Conservation (phyloP, 129 eudicot species). For the Chrysanthemum makinoi region DNA sequence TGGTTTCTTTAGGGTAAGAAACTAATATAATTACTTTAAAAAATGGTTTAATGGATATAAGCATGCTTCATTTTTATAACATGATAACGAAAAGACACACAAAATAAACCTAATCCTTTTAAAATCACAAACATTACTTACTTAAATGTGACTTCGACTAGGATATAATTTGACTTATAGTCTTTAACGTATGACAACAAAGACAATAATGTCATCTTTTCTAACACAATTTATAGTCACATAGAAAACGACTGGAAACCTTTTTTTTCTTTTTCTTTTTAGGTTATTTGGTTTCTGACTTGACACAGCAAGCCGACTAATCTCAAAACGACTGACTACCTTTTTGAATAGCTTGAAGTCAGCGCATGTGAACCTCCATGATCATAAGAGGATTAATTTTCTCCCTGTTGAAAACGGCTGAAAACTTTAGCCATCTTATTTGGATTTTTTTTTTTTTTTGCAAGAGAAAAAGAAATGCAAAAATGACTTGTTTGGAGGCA, state of each 20-base stretch:
- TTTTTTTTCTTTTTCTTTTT: too few relatives aligned
- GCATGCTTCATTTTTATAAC: constrained; percentile 10
- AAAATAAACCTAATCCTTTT: constrained; percentile 13
- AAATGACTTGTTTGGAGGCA: constrained; percentile 8
- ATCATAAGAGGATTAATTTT: too few relatives aligned
- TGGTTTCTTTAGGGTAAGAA: neutral
- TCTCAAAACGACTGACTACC: too few relatives aligned
- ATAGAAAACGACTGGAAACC: too few relatives aligned
- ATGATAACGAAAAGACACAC: neutral
- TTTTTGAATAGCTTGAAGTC: too few relatives aligned
- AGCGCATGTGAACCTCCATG: too few relatives aligned
- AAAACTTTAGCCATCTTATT: too few relatives aligned
- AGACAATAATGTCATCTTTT: constrained; percentile 5
- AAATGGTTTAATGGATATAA: constrained; percentile 20
- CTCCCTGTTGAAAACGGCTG: too few relatives aligned
- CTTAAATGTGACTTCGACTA: neutral
- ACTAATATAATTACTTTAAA: constrained; percentile 4
- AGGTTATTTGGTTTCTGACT: too few relatives aligned
- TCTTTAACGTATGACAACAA: constrained; percentile 18
- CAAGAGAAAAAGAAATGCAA: neutral
- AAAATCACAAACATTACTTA: neutral
- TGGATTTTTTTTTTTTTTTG: too few relatives aligned
- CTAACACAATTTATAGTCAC: neutral
- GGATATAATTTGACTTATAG: constrained; percentile 27
- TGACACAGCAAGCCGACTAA: too few relatives aligned